Conservation (phyloP, 768 basidiomycete species). For the Collybiopsis confluens region DNA sequence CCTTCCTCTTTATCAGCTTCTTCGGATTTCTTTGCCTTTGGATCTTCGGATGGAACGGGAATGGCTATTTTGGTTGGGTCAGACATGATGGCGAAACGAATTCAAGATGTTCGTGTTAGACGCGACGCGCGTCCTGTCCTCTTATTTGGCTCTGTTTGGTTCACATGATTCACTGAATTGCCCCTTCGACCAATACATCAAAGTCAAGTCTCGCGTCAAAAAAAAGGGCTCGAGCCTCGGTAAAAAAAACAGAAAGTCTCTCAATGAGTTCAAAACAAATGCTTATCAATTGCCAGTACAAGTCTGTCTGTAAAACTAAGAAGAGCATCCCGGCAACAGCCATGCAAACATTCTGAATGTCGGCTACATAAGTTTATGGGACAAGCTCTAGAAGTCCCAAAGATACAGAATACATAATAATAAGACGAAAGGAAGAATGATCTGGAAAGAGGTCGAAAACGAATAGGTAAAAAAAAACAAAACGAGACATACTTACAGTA, state of each 20-base stretch:
- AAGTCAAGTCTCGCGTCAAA: not conserved
- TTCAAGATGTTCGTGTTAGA: constrained; percentile 16
- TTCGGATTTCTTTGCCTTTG: constrained; percentile 59
- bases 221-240: no score
- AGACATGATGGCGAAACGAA: constrained; percentile 40
- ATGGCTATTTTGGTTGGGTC: constrained; percentile 57
- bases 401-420: not conserved
- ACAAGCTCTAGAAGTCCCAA: no score
- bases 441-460: not conserved
- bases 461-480: constrained; percentile 1
- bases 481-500: constrained; percentile 4
- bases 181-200: no score
- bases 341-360: no score
- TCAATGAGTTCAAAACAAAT: no score
- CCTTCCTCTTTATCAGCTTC: constrained; percentile 50
- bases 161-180: no score
- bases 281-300: no score
- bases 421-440: not conserved
- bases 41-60: constrained; percentile 68
- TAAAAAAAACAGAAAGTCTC: no score
- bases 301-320: no score
- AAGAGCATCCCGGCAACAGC: no score
- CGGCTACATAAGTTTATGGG: no score
- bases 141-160: constrained; percentile 16
- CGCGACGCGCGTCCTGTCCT: constrained; percentile 51